These are phyloP conservation scores for Tetrastigma voinierianum DNA, from an alignment of 164 flowering plant species.

Conservation along the genomic window DNA sequence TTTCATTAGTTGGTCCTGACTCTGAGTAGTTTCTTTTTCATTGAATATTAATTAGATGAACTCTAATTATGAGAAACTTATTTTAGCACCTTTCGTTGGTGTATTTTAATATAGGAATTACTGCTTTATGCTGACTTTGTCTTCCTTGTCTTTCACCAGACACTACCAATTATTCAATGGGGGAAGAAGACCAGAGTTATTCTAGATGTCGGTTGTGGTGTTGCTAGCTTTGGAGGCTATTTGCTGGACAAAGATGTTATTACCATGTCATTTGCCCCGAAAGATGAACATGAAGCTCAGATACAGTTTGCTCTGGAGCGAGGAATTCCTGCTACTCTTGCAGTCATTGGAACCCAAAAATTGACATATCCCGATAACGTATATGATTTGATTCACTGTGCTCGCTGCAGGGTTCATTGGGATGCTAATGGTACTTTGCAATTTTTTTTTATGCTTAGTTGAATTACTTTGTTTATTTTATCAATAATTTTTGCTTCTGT, in stretches of 20 bases:
- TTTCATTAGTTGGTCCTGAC: too few species aligned
- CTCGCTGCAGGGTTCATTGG: slow-evolving; percentile 96
- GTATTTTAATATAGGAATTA: too few species aligned
- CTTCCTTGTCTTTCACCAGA: slow-evolving; percentile 33
- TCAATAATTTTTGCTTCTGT: neutral
- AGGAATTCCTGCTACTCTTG: slow-evolving; percentile 87
- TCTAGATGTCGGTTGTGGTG: slow-evolving; percentile 96
- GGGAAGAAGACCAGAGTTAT: slow-evolving; percentile 72
- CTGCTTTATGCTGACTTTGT: neutral
- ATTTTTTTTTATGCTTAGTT: neutral
- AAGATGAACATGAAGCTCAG: slow-evolving; percentile 98
- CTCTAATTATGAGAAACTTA: too few species aligned
- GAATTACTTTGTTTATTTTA: neutral
- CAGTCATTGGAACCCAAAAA: slow-evolving; percentile 83
- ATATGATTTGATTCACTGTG: slow-evolving; percentile 88
- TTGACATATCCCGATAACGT: slow-evolving; percentile 72
- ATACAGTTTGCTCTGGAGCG: slow-evolving; percentile 96
- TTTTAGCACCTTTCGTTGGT: too few species aligned
- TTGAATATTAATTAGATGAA: too few species aligned
- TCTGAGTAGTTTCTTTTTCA: too few species aligned
- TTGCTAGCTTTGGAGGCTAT: slow-evolving; percentile 97
- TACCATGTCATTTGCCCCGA: slow-evolving; percentile 96
- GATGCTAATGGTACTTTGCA: slow-evolving; percentile 69
- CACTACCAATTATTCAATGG: slow-evolving; percentile 59
- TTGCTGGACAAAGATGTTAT: slow-evolving; percentile 76